Conservation (phyloP, 345 rosid species). For the Camelina laxa region DNA sequence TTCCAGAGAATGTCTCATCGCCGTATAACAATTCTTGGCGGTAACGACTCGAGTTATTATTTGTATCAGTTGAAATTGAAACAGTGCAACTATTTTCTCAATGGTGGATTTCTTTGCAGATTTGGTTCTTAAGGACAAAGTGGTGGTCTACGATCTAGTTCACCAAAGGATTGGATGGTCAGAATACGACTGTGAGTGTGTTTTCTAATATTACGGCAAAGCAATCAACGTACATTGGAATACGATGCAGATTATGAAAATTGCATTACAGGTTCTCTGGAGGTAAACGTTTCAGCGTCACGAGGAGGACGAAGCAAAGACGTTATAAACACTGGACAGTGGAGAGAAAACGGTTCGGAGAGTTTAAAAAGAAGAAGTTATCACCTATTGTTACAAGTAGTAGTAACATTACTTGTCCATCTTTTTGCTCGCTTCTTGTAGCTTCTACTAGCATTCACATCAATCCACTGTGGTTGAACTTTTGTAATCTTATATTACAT, state of each 20-base stretch:
- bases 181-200: slow-evolving; percentile 80
- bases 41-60: slow-evolving; percentile 43
- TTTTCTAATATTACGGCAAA: background rate
- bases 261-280: slow-evolving; percentile 57
- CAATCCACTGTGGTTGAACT: slow-evolving; percentile 2
- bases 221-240: background rate
- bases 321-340: slow-evolving; percentile 36
- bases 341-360: slow-evolving; percentile 37
- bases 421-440: slow-evolving; percentile 2
- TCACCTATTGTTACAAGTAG: slow-evolving; percentile 11
- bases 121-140: slow-evolving; percentile 85
- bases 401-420: slow-evolving; percentile 23
- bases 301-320: slow-evolving; percentile 43
- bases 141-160: slow-evolving; percentile 77
- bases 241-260: background rate
- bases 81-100: background rate
- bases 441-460: slow-evolving; percentile 19
- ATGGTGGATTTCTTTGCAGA: slow-evolving; percentile 54
- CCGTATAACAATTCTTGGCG: slow-evolving; percentile 84
- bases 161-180: slow-evolving; percentile 90
- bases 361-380: slow-evolving; percentile 9
- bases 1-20: slow-evolving; percentile 70
- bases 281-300: slow-evolving; percentile 77
- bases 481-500: slow-evolving; percentile 29
- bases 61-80: slow-evolving; percentile 11